phyloP scores from a whole-genome alignment of 2,329 filamentous ascomycete species.

The Ascosphaera apis region DNA sequence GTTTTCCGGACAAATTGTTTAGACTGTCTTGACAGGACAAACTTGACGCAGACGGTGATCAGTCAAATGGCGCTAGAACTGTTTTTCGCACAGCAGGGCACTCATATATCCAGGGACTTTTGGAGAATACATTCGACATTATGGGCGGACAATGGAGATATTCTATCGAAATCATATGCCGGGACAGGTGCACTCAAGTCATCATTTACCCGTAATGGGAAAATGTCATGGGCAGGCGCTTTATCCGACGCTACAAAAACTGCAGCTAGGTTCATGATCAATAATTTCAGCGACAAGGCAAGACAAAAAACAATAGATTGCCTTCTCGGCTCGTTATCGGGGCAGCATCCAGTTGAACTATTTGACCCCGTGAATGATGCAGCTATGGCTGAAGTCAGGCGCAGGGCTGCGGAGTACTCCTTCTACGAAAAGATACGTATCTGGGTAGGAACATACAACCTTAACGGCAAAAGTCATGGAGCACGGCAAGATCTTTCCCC shows the following conservation, averaged over 20 bases:
- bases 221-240: constrained; percentile 84
- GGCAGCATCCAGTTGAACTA: constrained; percentile 61
- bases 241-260: constrained; percentile 92
- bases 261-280: constrained; percentile 82
- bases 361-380: constrained; percentile 91
- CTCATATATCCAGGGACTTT: constrained; percentile 53
- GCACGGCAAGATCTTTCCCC: constrained; percentile 56
- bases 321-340: constrained; percentile 62
- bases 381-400: constrained; percentile 53
- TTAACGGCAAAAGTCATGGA: constrained; percentile 69
- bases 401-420: constrained; percentile 46
- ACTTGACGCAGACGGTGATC: constrained; percentile 85
- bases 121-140: constrained; percentile 81
- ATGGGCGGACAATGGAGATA: constrained; percentile 95
- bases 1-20: constrained; percentile 90
- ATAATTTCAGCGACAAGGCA: constrained; percentile 88
- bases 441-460: constrained; percentile 76
- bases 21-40: constrained; percentile 87
- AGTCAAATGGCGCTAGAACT: constrained; percentile 79
- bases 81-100: constrained; percentile 51
- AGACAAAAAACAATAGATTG: constrained; percentile 89
- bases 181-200: constrained; percentile 90
- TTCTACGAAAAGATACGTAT: constrained; percentile 52
- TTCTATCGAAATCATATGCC: constrained; percentile 82
- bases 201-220: constrained; percentile 80